These are phyloP conservation scores for Hyphopichia wangnamkhiaoensis DNA, from an alignment of 1,139 yeast genomes.

Conservation along the genomic window DNA sequence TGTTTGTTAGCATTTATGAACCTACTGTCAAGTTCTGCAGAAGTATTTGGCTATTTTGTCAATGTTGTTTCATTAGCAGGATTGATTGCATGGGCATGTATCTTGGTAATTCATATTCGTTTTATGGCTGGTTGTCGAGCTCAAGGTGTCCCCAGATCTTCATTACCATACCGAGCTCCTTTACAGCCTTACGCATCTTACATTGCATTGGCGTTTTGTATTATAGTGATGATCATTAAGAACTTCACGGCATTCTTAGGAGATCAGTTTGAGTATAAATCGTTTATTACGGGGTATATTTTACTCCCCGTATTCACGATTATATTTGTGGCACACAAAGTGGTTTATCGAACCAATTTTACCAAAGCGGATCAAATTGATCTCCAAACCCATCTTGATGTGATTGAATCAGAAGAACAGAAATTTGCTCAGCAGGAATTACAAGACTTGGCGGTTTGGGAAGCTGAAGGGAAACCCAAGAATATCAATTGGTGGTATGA, in stretches of 20 bases:
- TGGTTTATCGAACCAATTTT: constrained; percentile 51
- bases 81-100: constrained; percentile 52
- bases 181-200: constrained; percentile 67
- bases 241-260: constrained; percentile 72
- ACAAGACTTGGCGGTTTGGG: constrained; percentile 45
- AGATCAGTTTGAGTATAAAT: constrained; percentile 52
- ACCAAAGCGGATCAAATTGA: constrained; percentile 62
- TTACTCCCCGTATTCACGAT: constrained; percentile 68
- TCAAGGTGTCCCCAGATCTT: constrained; percentile 47
- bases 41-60: constrained; percentile 40
- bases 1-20: constrained; percentile 42
- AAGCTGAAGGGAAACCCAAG: constrained; percentile 45
- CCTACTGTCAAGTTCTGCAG: constrained; percentile 33
- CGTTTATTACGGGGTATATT: constrained; percentile 76
- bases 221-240: constrained; percentile 61
- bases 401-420: constrained; percentile 68
- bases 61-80: constrained; percentile 46
- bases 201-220: constrained; percentile 55
- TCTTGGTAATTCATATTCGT: constrained; percentile 60
- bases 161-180: constrained; percentile 63
- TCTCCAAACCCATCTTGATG: constrained; percentile 61
- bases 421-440: constrained; percentile 27
- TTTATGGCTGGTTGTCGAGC: constrained; percentile 67
- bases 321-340: constrained; percentile 59
- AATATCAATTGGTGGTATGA: constrained; percentile 56